These are phyloP conservation scores for Cynanchum wilfordii DNA, from an alignment of 257 asterid species.

Conservation along the genomic window DNA sequence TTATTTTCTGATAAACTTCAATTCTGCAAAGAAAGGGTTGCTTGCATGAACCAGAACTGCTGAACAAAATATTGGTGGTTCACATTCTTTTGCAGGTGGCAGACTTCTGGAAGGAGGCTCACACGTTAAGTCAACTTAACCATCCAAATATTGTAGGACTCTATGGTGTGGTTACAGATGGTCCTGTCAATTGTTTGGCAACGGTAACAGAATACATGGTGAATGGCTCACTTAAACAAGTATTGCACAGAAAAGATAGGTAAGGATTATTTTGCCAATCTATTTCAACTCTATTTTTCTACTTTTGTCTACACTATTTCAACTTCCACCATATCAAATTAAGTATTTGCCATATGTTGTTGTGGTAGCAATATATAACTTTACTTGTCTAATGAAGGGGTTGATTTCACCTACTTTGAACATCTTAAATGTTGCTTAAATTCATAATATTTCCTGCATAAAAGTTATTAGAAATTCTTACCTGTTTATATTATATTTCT, in stretches of 20 bases:
- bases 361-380: background rate
- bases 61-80: background rate
- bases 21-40: background rate
- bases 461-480: background rate
- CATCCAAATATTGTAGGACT: slow-evolving; percentile 33
- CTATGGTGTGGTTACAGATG: slow-evolving; percentile 32
- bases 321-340: background rate
- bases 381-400: background rate
- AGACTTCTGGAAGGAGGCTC: slow-evolving; percentile 37
- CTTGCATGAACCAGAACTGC: background rate
- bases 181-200: slow-evolving; percentile 23
- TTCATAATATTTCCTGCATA: background rate
- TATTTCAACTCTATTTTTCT: background rate
- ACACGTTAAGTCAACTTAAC: slow-evolving; percentile 28
- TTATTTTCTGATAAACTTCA: background rate
- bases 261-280: background rate
- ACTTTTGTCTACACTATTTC: background rate
- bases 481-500: background rate
- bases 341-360: background rate
- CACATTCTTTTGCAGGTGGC: slow-evolving; percentile 18
- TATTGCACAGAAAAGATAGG: slow-evolving; percentile 26
- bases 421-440: background rate
- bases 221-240: slow-evolving; percentile 34
- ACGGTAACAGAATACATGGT: slow-evolving; percentile 34
- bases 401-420: background rate